Evolutionary conservation across 2,329 filamentous ascomycete species (phyloP).

Genomic region (Trichoderma pleuroti): DNA sequence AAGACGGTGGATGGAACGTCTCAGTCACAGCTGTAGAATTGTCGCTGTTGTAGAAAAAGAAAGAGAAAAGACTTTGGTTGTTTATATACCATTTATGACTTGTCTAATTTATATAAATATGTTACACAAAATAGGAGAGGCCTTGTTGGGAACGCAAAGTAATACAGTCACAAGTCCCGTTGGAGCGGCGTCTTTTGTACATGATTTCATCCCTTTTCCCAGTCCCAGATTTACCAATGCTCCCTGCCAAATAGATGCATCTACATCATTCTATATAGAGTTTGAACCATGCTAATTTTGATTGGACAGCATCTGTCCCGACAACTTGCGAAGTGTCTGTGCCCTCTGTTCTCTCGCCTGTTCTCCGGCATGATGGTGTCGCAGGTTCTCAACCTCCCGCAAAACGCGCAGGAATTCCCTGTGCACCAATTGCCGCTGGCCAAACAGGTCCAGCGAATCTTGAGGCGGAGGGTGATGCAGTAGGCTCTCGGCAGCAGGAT

Average conservation of each 20-base stretch:
- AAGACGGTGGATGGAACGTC: slow-evolving; percentile 25
- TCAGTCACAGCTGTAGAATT: not conserved
- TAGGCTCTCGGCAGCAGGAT: slow-evolving; percentile 45
- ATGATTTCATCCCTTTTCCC: not conserved
- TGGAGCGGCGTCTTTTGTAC: not conserved
- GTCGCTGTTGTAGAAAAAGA: not conserved
- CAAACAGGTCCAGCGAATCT: slow-evolving; percentile 17
- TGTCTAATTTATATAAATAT: not conserved
- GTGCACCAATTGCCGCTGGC: slow-evolving; percentile 26
- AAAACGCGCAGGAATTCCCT: slow-evolving; percentile 34
- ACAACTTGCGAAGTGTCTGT: slow-evolving; percentile 18
- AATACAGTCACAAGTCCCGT: not conserved
- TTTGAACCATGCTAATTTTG: not conserved
- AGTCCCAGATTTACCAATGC: not conserved
- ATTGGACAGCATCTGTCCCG: not conserved
- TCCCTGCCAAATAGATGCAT: not conserved
- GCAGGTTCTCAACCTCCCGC: slow-evolving; percentile 30
- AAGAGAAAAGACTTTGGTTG: not conserved
- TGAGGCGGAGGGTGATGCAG: slow-evolving; percentile 22
- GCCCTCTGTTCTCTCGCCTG: slow-evolving; percentile 22
- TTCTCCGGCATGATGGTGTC: slow-evolving; percentile 16
- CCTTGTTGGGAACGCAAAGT: not conserved
- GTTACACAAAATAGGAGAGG: not conserved
- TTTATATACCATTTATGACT: not conserved
- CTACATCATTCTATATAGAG: not conserved